A percentile compares a stretch with the other conserved stretches of the same genome.
Conservation (phyloP, 352 stramenopile genomes). For the Plasmopara halstedii region DNA sequence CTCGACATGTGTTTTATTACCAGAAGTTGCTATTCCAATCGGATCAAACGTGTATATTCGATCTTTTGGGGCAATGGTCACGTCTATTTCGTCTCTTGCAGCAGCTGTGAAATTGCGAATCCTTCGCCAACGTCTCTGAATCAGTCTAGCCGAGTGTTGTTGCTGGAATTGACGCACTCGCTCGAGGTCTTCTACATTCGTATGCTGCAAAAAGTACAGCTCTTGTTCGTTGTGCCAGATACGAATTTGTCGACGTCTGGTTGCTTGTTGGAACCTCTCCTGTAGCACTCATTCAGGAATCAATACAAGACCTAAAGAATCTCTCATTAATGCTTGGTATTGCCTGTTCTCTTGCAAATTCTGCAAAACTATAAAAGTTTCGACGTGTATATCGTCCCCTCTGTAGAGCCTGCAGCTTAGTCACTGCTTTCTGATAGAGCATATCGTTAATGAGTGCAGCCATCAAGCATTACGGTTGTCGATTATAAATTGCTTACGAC, state of each 20-base stretch:
- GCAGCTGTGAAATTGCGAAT: neutral
- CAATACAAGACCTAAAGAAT: too few species aligned
- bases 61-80: conserved; percentile 6
- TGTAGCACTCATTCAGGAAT: conserved; percentile 16
- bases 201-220: conserved; percentile 58
- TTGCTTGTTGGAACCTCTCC: conserved; percentile 34
- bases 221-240: conserved; percentile 62
- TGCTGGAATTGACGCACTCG: conserved; percentile 38
- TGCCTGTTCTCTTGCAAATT: conserved; percentile 47
- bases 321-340: conserved; percentile 1
- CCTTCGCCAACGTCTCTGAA: conserved; percentile 42
- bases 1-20: neutral
- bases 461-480: neutral
- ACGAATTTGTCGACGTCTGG: conserved; percentile 34
- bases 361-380: conserved; percentile 38
- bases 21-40: conserved; percentile 11
- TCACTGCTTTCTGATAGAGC: conserved; percentile 35
- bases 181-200: conserved; percentile 38
- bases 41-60: conserved; percentile 32
- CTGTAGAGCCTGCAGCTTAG: conserved; percentile 45
- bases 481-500: conserved; percentile 26
- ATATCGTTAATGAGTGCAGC: conserved; percentile 1
- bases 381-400: conserved; percentile 46
- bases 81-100: neutral
- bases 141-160: conserved; percentile 25